Evolutionary conservation across 371 early-diverging fungal species (phyloP).

Genomic region (Entomophthora muscae): DNA sequence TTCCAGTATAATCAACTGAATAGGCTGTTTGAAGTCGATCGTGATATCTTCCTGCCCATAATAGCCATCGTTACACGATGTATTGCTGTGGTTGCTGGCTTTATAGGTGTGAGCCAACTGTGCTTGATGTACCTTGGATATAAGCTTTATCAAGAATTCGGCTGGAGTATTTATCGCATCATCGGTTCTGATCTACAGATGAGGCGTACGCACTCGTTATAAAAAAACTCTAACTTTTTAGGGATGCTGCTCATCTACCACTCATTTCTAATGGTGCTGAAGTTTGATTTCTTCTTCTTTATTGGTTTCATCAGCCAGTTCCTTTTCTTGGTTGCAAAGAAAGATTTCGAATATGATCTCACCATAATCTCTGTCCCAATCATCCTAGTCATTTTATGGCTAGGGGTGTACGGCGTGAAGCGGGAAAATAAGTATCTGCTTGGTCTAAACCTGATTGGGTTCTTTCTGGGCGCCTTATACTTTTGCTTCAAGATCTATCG

Average conservation of each 20-base stretch:
- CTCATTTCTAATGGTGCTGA: conserved; percentile 68
- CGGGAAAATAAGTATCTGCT: conserved; percentile 41
- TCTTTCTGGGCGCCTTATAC: conserved; percentile 53
- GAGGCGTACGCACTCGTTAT: conserved; percentile 31
- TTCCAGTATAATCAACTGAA: conserved; percentile 28
- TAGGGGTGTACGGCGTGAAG: conserved; percentile 62
- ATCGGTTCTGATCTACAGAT: conserved; percentile 81
- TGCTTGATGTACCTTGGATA: conserved; percentile 15
- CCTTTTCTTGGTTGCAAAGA: conserved; percentile 49
- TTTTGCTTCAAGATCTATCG: conserved; percentile 71
- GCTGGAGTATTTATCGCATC: conserved; percentile 87
- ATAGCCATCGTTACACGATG: neutral
- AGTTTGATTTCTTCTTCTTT: conserved; percentile 76
- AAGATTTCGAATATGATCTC: conserved; percentile 43
- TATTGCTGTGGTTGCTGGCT: conserved; percentile 12
- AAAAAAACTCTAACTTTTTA: conserved; percentile 11
- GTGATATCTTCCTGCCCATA: conserved; percentile 7
- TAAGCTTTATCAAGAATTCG: conserved; percentile 65
- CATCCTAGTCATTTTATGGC: conserved; percentile 39
- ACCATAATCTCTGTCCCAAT: conserved; percentile 59
- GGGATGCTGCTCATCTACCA: conserved; percentile 75
- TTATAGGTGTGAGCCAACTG: conserved; percentile 14
- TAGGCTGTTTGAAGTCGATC: neutral
- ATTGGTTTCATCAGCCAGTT: conserved; percentile 74
- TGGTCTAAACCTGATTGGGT: conserved; percentile 40